Base-by-base conservation (phyloP, 306 rosid genomes). In the Carpinus fangiana region DNA sequence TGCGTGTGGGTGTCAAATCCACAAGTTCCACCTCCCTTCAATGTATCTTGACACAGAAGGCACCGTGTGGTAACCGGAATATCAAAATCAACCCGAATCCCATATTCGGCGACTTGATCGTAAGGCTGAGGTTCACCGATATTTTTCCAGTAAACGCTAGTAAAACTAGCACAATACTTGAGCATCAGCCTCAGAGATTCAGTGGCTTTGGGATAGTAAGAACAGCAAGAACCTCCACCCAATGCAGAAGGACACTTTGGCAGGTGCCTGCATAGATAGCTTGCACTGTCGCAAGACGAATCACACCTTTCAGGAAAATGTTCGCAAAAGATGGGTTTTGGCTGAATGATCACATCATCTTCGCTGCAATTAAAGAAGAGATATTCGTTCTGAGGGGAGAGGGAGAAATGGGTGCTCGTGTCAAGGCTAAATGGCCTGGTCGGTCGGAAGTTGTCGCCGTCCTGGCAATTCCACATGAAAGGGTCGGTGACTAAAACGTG, bases 41-140 rank as follows among this genome's bases (percentile, higher is more conserved):
- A 26, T 4, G 86, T 86, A 72, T 95, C 98, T 68, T 92, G 91
- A 51, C 98, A 95, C 78, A 82, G 96, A 77, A 95, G 97, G 83
- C 99, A 95, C 6, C 78, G 76, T 0, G 91, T 89, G 1, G 97
- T 95, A 2, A 93, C 96, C 0, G 95, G 96, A 12, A 93, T 85
- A 71, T 90, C 96, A 69, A 93, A 95, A 81, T 95, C 94, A 73
- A 95, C 79, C 23, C 97, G 84, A 34, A 91, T 85, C 46, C 99
- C 99, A 76, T 92, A 95, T 71, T 93, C 97, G 1, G 98, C 90
- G 0, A 95, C 92, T 60, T 95, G 98, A 87, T 93, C 99, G 66
- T 91, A 86, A 21, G 89, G 88, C 61, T 89, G 90, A 55, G 92
- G 90, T 20, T 77, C 85, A 17, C 94, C 98, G 59, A 89, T 88